Evolutionary conservation across 75 land plant genomes (phyloP).

Genomic region (Selaginella tamariscina): DNA sequence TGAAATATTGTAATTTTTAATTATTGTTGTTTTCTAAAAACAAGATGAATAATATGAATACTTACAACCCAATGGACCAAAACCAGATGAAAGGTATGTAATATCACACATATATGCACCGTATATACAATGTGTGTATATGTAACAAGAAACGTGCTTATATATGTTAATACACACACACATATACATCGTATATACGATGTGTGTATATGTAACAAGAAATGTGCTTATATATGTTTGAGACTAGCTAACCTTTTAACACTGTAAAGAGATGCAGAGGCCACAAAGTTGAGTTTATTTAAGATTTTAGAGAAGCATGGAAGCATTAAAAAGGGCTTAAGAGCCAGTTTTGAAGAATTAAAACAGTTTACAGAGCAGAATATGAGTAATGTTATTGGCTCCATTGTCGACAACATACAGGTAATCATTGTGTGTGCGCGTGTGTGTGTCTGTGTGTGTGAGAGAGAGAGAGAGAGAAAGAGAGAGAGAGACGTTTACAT

Average conservation of each 20-base stretch:
- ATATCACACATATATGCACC: too few relatives aligned
- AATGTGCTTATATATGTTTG: background rate
- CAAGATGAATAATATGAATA: too few relatives aligned
- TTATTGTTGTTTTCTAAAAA: too few relatives aligned
- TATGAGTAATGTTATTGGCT: slow-evolving; percentile 1
- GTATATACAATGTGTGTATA: too few relatives aligned
- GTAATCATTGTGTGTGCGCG: background rate
- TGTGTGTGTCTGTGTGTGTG: too few relatives aligned
- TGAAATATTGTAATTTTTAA: too few relatives aligned
- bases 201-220: too few relatives aligned
- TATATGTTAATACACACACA: too few relatives aligned
- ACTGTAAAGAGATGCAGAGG: background rate
- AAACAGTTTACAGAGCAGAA: slow-evolving; percentile 4
- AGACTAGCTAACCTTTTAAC: background rate
- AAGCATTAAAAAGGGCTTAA: background rate
- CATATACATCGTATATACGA: too few relatives aligned
- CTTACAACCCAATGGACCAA: background rate
- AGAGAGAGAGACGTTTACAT: too few relatives aligned
- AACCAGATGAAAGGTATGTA: background rate
- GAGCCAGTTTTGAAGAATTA: background rate
- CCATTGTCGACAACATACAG: slow-evolving; percentile 1
- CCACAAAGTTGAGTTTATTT: background rate
- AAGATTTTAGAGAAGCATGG: slow-evolving; percentile 8
- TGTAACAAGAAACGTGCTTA: too few relatives aligned
- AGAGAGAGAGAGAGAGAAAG: too few relatives aligned